phyloP scores from a whole-genome alignment of 257 asterid genomes.

The Plectranthus barbatus region DNA sequence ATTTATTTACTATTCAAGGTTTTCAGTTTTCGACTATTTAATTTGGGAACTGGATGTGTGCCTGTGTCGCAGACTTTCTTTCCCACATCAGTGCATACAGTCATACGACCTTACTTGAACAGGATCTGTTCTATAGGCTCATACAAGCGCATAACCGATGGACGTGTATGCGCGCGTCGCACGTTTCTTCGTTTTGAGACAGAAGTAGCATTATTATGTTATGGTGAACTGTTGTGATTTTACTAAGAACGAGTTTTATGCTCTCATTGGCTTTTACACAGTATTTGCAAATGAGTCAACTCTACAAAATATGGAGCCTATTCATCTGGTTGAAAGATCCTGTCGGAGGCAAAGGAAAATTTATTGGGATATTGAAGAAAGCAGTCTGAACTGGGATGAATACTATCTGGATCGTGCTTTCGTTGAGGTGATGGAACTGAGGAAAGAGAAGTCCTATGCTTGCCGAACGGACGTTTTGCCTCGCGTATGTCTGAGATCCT shows the following conservation, averaged over 20 bases:
- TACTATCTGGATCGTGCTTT: not conserved
- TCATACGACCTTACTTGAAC: too few species aligned
- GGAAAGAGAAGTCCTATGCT: constrained; percentile 5
- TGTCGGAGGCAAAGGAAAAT: too few species aligned
- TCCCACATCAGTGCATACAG: too few species aligned
- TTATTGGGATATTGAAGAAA: not conserved
- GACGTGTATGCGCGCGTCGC: too few species aligned
- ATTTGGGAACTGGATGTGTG: not conserved
- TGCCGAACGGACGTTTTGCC: not conserved
- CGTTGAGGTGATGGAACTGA: constrained; percentile 7
- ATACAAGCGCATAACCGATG: too few species aligned
- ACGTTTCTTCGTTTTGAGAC: too few species aligned
- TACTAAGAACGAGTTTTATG: not conserved
- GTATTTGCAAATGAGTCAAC: not conserved
- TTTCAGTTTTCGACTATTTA: not conserved
- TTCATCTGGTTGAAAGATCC: not conserved
- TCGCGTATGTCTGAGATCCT: not conserved
- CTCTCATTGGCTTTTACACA: not conserved
- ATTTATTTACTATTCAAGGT: not conserved
- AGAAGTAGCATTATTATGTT: too few species aligned
- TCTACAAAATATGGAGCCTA: not conserved
- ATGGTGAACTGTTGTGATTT: too few species aligned
- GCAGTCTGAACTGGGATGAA: not conserved
- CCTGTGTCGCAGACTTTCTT: too few species aligned
- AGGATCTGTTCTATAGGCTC: too few species aligned